Evolutionary conservation across 768 basidiomycete genomes (phyloP), one percentile per base, ranked within the genome.

Genomic region (Russula foetens): DNA sequence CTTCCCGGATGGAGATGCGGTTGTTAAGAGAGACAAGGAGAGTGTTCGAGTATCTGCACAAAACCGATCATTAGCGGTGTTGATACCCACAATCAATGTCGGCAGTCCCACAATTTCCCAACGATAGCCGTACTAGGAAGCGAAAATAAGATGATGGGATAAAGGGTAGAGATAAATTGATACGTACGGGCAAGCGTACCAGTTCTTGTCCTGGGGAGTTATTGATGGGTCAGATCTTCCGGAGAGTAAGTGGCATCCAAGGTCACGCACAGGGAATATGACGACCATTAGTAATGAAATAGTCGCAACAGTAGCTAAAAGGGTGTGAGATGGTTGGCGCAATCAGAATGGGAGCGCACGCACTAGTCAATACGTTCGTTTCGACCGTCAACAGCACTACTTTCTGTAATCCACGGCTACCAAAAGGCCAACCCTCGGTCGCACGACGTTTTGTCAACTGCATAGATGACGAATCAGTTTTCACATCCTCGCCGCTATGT

Each of bases 21-120:
- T 60, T 60, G 26, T 60, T 60, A 24, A 60, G 38, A 2, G 59
- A 55, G 1, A 50, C 48, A 43, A 60, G 53, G 31, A 60, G 53
- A 19, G 54, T 49, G 39, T 60, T 60, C 2, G 59, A 49, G 50
- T 56, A 56, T 43, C 60, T 61, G 43, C 3, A 4, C 39, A 17
- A 23, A 43, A 39, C 17, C 44, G n/a, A 28, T 19, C 1, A 31
- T 53, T 29, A 55, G 49, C 12, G 17, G 17, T 21, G 7, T 12
- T n/a, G 0, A 14, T 6, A 29, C 33, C 26, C 11, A 29, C 8
- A 26, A 8, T 33, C 1, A 19, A 46, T 29, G 15, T 2, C 31
- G 7, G 19, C 7, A n/a, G 4, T 4, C 60, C 11, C 29, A 61
- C 60, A 56, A 9, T 52, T 61, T 61, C 14, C 60, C 60, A 4